Conservation (phyloP, 169 alveolate genomes). For the Cryptosporidium baileyi region DNA sequence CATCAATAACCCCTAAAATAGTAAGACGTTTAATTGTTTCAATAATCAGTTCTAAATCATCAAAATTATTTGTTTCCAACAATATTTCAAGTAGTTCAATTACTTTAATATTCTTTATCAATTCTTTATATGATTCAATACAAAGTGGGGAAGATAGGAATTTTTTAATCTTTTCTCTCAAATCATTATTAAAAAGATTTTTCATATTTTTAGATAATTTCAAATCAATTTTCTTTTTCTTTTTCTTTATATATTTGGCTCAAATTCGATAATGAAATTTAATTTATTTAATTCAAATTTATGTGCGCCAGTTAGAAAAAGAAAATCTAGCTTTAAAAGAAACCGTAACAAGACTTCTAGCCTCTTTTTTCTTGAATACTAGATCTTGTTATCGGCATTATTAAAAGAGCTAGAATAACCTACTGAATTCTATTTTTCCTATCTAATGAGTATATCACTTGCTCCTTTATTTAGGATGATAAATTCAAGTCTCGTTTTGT, state of each 20-base stretch:
- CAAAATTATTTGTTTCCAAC: background rate
- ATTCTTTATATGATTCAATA: slow-evolving; percentile 24
- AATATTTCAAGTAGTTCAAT: background rate
- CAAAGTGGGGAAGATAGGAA: slow-evolving; percentile 49
- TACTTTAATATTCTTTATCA: background rate
- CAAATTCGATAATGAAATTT: background rate
- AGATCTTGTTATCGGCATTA: background rate
- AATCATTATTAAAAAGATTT: background rate
- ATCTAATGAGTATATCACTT: no score
- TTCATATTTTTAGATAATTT: background rate
- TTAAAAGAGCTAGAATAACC: slow-evolving; percentile 10
- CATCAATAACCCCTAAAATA: slow-evolving; percentile 25
- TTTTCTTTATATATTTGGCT: background rate
- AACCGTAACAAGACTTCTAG: background rate
- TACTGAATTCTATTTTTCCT: no score
- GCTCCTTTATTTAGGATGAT: no score
- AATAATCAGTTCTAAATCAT: slow-evolving; percentile 13
- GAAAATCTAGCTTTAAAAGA: background rate
- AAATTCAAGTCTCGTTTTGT: no score
- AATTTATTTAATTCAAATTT: background rate
- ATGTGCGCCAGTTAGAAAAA: slow-evolving; percentile 19
- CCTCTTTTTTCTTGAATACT: background rate
- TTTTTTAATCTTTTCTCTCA: background rate
- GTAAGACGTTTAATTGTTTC: slow-evolving; percentile 31
- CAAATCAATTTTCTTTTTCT: background rate